Evolutionary conservation across 2,329 filamentous ascomycete genomes (phyloP).

Genomic region (Epicoccum nigrum): DNA sequence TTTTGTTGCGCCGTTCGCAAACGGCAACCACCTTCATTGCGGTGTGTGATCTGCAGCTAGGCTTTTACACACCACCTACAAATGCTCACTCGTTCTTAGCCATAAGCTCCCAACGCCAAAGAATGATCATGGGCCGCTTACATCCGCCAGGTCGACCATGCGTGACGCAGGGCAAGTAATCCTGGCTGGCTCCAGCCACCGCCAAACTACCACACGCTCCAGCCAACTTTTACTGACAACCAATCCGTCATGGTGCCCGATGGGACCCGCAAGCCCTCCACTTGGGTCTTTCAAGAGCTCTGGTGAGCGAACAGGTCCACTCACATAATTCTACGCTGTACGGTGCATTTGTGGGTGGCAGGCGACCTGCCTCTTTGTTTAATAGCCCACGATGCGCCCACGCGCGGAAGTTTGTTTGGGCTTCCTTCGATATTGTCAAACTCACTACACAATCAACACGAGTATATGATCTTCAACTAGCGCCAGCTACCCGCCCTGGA

Average conservation of each 20-base stretch:
- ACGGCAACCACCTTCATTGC: slow-evolving; percentile 2
- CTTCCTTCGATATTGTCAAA: slow-evolving; percentile 19
- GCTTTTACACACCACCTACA: slow-evolving; percentile 11
- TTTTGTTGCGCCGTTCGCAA: no score
- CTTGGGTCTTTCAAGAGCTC: slow-evolving; percentile 19
- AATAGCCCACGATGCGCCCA: slow-evolving; percentile 27
- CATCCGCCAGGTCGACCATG: slow-evolving; percentile 2
- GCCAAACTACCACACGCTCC: slow-evolving; percentile 19
- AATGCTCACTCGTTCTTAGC: slow-evolving; percentile 22
- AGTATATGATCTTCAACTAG: slow-evolving; percentile 7
- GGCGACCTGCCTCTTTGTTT: slow-evolving; percentile 29
- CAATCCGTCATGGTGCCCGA: slow-evolving; percentile 21
- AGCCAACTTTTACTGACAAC: slow-evolving; percentile 21
- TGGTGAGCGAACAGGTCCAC: slow-evolving; percentile 23
- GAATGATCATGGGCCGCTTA: slow-evolving; percentile 9
- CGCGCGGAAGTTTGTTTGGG: slow-evolving; percentile 18
- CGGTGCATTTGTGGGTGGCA: slow-evolving; percentile 21
- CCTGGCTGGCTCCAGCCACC: slow-evolving; percentile 13
- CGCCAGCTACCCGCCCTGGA: background rate
- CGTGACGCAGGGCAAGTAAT: slow-evolving; percentile 23
- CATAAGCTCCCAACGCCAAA: slow-evolving; percentile 20
- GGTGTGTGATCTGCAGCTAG: slow-evolving; percentile 9
- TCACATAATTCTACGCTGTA: slow-evolving; percentile 22
- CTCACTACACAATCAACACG: slow-evolving; percentile 12
- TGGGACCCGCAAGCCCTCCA: slow-evolving; percentile 19